phyloP scores from a whole-genome alignment of 495 filamentous ascomycete genomes.

The Annulohypoxylon moriforme region DNA sequence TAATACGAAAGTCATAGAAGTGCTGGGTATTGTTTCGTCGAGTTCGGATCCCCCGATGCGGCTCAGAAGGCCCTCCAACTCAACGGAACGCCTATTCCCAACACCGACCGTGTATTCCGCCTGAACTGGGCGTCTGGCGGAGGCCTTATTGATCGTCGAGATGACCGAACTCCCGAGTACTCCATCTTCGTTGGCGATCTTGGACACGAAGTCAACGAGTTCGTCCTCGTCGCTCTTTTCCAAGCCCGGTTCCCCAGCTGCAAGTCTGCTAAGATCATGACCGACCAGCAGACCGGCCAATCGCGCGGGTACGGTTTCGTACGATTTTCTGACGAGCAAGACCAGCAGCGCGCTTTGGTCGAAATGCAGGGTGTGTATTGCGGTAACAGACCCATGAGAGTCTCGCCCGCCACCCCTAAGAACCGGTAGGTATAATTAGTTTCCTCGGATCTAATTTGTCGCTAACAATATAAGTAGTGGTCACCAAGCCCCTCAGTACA shows the following conservation, averaged over 20 bases:
- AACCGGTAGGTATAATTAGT: conserved; percentile 58
- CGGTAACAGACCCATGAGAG: conserved; percentile 98
- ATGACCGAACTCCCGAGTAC: conserved; percentile 95
- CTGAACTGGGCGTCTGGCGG: conserved; percentile 99
- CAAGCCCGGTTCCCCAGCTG: conserved; percentile 95
- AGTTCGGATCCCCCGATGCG: conserved; percentile 85
- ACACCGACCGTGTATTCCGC: conserved; percentile 96
- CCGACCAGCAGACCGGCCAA: conserved; percentile 96
- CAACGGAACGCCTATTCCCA: conserved; percentile 92
- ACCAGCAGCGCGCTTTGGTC: conserved; percentile 92
- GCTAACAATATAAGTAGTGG: conserved; percentile 38
- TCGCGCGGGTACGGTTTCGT: conserved; percentile 98
- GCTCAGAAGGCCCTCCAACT: conserved; percentile 89
- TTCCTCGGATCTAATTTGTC: not conserved
- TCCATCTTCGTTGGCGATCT: conserved; percentile 99
- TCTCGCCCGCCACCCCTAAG: conserved; percentile 98
- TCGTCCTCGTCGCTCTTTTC: conserved; percentile 95
- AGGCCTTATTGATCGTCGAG: conserved; percentile 91
- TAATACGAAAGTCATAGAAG: conserved; percentile 71
- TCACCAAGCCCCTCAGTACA: conserved; percentile 50
- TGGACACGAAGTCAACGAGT: conserved; percentile 98
- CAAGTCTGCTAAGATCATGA: conserved; percentile 99
- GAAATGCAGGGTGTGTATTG: conserved; percentile 99
- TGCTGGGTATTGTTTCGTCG: conserved; percentile 98
- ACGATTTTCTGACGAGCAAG: conserved; percentile 91